A percentile compares a stretch with the other conserved stretches of the same genome.
phyloP scores from a whole-genome alignment of 352 stramenopile genomes.

The Phytophthora pseudosyringae region DNA sequence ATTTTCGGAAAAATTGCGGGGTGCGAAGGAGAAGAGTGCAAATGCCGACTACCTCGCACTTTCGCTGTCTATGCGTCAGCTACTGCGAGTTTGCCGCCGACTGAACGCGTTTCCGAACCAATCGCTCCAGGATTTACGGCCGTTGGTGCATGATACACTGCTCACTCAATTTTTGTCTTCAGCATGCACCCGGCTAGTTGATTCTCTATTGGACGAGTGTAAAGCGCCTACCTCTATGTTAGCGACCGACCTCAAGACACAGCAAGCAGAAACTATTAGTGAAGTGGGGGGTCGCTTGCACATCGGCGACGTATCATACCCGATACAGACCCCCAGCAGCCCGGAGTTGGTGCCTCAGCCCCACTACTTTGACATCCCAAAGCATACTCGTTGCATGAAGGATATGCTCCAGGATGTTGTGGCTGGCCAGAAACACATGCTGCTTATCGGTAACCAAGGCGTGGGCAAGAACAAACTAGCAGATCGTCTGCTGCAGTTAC shows the following conservation, averaged over 20 bases:
- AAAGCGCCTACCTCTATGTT: slow-evolving; percentile 30
- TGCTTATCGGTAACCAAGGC: slow-evolving; percentile 95
- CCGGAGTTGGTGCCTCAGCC: slow-evolving; percentile 89
- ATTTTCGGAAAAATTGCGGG: slow-evolving; percentile 62
- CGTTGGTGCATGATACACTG: slow-evolving; percentile 77
- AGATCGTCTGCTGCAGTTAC: slow-evolving; percentile 89
- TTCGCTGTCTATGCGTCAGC: slow-evolving; percentile 69
- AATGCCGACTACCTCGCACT: slow-evolving; percentile 59
- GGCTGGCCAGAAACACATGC: slow-evolving; percentile 88
- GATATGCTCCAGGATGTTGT: slow-evolving; percentile 88
- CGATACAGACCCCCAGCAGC: slow-evolving; percentile 52
- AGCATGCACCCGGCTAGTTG: slow-evolving; percentile 54
- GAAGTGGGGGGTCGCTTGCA: slow-evolving; percentile 48
- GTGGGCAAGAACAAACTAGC: slow-evolving; percentile 97
- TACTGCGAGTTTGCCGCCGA: slow-evolving; percentile 69
- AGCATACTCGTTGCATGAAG: slow-evolving; percentile 88
- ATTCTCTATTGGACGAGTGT: slow-evolving; percentile 60
- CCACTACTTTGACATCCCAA: slow-evolving; percentile 91
- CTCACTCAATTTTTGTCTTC: slow-evolving; percentile 78
- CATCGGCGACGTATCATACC: slow-evolving; percentile 72
- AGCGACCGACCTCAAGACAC: not conserved
- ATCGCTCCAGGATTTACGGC: slow-evolving; percentile 65
- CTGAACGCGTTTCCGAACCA: slow-evolving; percentile 73
- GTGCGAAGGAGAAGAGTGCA: slow-evolving; percentile 46
- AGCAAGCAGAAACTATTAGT: slow-evolving; percentile 44